These are phyloP conservation scores for Saccharomycopsis synnaedendra DNA, from an alignment of 805 yeast species.

Conservation along the genomic window DNA sequence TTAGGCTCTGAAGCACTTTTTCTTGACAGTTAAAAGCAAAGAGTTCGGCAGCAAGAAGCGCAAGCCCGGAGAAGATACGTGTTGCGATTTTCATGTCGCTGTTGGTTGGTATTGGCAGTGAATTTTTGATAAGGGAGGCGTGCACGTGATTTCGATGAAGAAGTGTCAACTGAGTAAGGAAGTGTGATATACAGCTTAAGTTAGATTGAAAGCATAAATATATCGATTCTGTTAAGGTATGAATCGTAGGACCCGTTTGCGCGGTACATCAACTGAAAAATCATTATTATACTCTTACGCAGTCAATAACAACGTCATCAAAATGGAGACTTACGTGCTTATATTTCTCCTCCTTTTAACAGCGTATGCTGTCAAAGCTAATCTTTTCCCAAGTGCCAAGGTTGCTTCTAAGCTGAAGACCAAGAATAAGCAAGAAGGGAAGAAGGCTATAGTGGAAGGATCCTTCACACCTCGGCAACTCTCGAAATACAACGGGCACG, in stretches of 20 bases:
- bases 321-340: constrained; percentile 4
- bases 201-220: no score
- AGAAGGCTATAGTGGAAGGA: constrained; percentile 31
- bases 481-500: constrained; percentile 69
- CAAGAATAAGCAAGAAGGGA: background rate
- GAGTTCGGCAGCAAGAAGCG: background rate
- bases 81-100: background rate
- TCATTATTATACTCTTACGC: no score
- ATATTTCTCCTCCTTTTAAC: background rate
- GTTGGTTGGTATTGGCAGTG: background rate
- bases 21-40: constrained; percentile 11
- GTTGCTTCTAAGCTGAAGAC: no score
- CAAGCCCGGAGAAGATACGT: background rate
- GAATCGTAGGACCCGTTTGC: no score
- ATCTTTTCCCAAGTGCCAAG: constrained; percentile 3
- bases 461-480: constrained; percentile 65
- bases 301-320: background rate
- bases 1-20: constrained; percentile 20
- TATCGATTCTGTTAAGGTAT: no score
- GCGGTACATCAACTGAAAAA: no score
- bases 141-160: background rate
- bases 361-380: constrained; percentile 1
- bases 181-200: background rate
- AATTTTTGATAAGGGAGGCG: background rate
- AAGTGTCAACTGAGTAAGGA: background rate